A percentile compares a stretch with the other conserved stretches of the same genome.
Conservation (phyloP, 1,284 basidiomycete species). For the Neonothopanus nambi region DNA sequence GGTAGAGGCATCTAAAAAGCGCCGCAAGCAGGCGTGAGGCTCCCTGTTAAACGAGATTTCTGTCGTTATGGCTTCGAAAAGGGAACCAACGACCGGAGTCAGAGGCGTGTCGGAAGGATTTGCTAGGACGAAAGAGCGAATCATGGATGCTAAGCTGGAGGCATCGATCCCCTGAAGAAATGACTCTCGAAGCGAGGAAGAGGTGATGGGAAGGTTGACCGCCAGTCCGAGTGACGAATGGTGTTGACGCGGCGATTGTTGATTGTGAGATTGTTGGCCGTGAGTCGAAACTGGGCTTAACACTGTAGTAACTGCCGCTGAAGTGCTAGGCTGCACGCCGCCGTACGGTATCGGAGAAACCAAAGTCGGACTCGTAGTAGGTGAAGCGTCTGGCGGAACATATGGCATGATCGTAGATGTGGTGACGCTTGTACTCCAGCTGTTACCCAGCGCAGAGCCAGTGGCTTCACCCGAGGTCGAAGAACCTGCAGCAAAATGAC, state of each 20-base stretch:
- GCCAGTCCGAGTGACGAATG: conserved; percentile 29
- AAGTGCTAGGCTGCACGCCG: conserved; percentile 17
- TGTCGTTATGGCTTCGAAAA: conserved; percentile 49
- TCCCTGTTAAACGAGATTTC: conserved; percentile 32
- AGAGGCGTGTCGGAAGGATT: conserved; percentile 49
- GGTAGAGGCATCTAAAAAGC: conserved; percentile 48
- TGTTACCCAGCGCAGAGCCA: conserved; percentile 5
- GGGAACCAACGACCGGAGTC: conserved; percentile 44
- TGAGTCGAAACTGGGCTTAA: conserved; percentile 3
- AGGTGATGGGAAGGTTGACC: conserved; percentile 33
- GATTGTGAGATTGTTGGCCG: conserved; percentile 14
- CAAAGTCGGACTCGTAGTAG: conserved; percentile 33
- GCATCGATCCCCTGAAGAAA: conserved; percentile 48
- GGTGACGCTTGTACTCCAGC: conserved; percentile 33
- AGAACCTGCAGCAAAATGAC: neutral
- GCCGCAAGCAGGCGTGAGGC: conserved; percentile 42
- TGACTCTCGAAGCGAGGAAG: conserved; percentile 44
- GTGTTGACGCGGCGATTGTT: conserved; percentile 21
- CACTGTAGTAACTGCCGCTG: neutral
- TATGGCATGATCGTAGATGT: conserved; percentile 34
- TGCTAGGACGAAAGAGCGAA: conserved; percentile 44
- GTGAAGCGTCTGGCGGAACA: conserved; percentile 33
- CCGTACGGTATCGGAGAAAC: conserved; percentile 41
- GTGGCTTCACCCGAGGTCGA: neutral
- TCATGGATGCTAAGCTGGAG: conserved; percentile 48